These are phyloP conservation scores for Lindgomyces ingoldianus DNA, from an alignment of 495 filamentous ascomycete genomes.

Conservation along the genomic window DNA sequence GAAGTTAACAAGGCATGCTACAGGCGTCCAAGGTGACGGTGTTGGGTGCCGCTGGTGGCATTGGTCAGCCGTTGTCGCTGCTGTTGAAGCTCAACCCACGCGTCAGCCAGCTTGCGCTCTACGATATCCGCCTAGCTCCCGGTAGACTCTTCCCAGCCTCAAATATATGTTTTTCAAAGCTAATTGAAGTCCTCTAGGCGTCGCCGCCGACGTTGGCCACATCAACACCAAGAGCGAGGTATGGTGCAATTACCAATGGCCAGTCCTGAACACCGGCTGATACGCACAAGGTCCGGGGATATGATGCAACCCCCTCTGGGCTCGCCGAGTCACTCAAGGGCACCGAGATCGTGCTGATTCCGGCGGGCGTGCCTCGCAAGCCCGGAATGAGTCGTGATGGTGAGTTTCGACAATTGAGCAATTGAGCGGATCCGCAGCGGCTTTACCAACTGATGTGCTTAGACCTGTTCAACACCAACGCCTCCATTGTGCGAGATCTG, in stretches of 20 bases:
- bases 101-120: slow-evolving; percentile 88
- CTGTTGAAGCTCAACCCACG: slow-evolving; percentile 97
- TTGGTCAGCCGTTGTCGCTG: slow-evolving; percentile 95
- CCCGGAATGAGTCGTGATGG: slow-evolving; percentile 98
- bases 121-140: slow-evolving; percentile 93
- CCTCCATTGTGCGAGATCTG: slow-evolving; percentile 97
- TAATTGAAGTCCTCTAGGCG: slow-evolving; percentile 60
- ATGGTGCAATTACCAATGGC: slow-evolving; percentile 24
- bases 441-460: not conserved
- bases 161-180: not conserved
- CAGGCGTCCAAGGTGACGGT: slow-evolving; percentile 97
- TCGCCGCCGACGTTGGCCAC: slow-evolving; percentile 95
- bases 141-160: slow-evolving; percentile 56
- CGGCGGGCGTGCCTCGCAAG: slow-evolving; percentile 97
- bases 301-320: slow-evolving; percentile 72
- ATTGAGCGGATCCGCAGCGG: not conserved
- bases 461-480: slow-evolving; percentile 99
- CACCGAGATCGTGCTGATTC: slow-evolving; percentile 92
- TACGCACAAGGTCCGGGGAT: slow-evolving; percentile 68
- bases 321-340: slow-evolving; percentile 77
- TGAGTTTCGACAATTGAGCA: slow-evolving; percentile 39
- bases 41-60: slow-evolving; percentile 93
- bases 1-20: slow-evolving; percentile 44
- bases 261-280: slow-evolving; percentile 16
- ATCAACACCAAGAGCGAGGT: slow-evolving; percentile 95